phyloP scores from a whole-genome alignment of 805 yeast species.

The Komagataella mondaviorum region DNA sequence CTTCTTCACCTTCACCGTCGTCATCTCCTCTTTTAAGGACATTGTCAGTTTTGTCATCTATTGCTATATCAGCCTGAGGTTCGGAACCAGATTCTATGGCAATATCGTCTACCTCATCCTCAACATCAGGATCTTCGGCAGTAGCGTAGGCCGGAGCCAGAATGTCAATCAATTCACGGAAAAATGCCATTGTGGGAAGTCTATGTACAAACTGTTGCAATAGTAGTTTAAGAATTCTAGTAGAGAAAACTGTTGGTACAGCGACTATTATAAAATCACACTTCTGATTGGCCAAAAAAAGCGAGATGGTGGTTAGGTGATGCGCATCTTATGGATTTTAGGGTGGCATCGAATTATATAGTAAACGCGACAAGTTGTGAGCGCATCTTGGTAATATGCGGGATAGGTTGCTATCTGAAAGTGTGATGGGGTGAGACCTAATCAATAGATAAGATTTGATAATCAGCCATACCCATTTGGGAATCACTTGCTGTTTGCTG shows the following conservation, averaged over 20 bases:
- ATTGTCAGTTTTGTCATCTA: slow-evolving; percentile 20
- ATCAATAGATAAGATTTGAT: not conserved
- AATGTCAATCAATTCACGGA: slow-evolving; percentile 68
- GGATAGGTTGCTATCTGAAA: not conserved
- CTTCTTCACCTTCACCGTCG: slow-evolving; percentile 55
- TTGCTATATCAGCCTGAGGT: slow-evolving; percentile 2
- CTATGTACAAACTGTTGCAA: not conserved
- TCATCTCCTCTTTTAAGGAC: slow-evolving; percentile 34
- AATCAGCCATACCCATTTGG: not conserved
- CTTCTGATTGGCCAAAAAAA: not conserved
- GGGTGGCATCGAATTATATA: not conserved
- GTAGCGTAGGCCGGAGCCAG: slow-evolving; percentile 42
- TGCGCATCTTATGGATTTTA: not conserved
- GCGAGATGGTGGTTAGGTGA: not conserved
- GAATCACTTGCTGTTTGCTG: not conserved
- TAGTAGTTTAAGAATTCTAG: not conserved
- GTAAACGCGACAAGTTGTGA: not conserved
- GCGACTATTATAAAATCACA: not conserved
- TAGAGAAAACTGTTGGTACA: not conserved
- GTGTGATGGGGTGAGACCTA: not conserved
- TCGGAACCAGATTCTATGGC: not conserved
- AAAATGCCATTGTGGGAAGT: slow-evolving; percentile 21
- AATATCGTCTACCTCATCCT: not conserved
- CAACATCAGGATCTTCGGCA: slow-evolving; percentile 6
- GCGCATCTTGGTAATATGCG: not conserved